These are phyloP conservation scores for Endocladia muricata DNA, from an alignment of 31 red algal genomes.

Conservation along the genomic window DNA sequence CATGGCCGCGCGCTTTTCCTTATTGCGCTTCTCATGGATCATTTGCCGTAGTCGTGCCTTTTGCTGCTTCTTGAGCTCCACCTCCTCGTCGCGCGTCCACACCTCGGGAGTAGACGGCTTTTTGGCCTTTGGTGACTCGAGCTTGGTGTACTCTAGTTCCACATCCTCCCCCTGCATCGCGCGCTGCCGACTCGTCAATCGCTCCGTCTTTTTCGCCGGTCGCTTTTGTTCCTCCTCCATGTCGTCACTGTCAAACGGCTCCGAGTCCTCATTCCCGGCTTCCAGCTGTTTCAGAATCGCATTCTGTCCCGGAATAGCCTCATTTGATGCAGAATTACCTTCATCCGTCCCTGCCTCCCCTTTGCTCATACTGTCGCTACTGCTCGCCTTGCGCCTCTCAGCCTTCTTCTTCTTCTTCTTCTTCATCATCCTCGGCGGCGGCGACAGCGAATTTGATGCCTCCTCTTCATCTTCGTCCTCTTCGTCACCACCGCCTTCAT, in stretches of 20 bases:
- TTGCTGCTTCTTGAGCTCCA: constrained; percentile 72
- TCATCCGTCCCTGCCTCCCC: constrained; percentile 16
- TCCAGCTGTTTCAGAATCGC: constrained; percentile 22
- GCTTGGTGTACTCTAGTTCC: constrained; percentile 58
- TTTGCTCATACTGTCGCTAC: constrained; percentile 25
- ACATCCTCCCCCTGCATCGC: constrained; percentile 68
- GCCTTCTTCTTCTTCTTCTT: constrained; percentile 9
- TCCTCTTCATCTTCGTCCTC: constrained; percentile 18
- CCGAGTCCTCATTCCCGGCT: constrained; percentile 31
- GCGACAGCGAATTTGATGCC: neutral
- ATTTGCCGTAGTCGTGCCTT: constrained; percentile 70
- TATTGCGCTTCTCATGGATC: constrained; percentile 76
- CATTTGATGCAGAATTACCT: constrained; percentile 5
- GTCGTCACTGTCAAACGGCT: constrained; percentile 25
- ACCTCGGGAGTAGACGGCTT: constrained; percentile 33
- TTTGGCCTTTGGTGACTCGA: constrained; percentile 48
- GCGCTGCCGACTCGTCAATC: constrained; percentile 60
- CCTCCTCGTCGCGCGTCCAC: constrained; percentile 55
- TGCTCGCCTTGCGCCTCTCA: constrained; percentile 22
- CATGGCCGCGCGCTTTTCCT: constrained; percentile 80
- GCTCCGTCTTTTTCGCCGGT: constrained; percentile 21
- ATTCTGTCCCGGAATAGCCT: constrained; percentile 8
- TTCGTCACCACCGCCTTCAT: constrained; percentile 25
- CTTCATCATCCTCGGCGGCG: constrained; percentile 27
- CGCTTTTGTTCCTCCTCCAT: neutral